Evolutionary conservation across 495 filamentous ascomycete genomes (phyloP).

Genomic region (Aspergillus bridgeri): DNA sequence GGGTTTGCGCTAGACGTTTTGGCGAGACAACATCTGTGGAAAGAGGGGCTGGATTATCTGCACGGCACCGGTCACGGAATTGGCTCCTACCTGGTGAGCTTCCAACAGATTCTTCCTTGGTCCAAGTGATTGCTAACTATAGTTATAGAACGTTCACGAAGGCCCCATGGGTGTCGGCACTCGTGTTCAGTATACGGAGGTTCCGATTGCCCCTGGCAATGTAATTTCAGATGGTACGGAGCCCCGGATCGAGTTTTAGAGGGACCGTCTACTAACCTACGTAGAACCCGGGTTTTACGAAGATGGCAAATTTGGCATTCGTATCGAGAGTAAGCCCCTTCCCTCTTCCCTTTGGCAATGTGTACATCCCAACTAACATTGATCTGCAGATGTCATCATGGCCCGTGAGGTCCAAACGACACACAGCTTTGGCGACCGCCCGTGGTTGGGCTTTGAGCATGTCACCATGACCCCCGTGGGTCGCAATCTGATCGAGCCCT

Average conservation of each 20-base stretch:
- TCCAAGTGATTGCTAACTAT: slow-evolving; percentile 13
- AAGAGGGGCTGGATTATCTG: slow-evolving; percentile 86
- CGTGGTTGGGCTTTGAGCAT: slow-evolving; percentile 92
- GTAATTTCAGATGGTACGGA: slow-evolving; percentile 74
- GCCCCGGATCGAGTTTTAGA: not conserved
- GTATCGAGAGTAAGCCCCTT: slow-evolving; percentile 74
- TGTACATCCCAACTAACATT: not conserved
- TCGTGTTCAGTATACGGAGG: slow-evolving; percentile 85
- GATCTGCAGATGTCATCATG: slow-evolving; percentile 67
- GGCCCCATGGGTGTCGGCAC: slow-evolving; percentile 96
- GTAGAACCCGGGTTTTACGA: slow-evolving; percentile 97
- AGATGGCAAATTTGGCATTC: slow-evolving; percentile 95
- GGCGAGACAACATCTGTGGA: slow-evolving; percentile 91
- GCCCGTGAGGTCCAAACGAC: slow-evolving; percentile 82
- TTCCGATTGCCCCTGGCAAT: slow-evolving; percentile 84
- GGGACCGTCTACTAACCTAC: slow-evolving; percentile 16
- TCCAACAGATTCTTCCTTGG: not conserved
- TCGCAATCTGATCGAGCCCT: slow-evolving; percentile 77
- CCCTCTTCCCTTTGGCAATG: not conserved
- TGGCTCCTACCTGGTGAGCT: slow-evolving; percentile 70
- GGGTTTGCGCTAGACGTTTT: slow-evolving; percentile 88
- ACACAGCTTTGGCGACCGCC: slow-evolving; percentile 86
- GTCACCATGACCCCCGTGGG: slow-evolving; percentile 97
- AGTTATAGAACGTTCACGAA: slow-evolving; percentile 83
- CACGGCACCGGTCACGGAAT: slow-evolving; percentile 98